These are phyloP conservation scores for Cytospora mali DNA, from an alignment of 2,329 filamentous ascomycete genomes.

Conservation along the genomic window DNA sequence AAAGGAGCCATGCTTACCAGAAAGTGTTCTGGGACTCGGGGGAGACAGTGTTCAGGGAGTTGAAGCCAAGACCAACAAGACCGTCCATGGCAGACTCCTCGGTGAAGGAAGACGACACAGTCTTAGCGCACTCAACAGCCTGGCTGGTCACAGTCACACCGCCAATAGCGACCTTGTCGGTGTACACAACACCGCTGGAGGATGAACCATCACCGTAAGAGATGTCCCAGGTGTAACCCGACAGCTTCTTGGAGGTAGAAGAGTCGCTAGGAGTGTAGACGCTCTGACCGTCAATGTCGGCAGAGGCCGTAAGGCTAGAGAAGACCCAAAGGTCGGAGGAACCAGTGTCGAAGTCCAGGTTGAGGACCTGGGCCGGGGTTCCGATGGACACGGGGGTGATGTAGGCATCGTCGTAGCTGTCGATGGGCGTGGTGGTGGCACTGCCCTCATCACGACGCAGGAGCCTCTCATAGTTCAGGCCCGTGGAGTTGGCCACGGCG, in stretches of 20 bases:
- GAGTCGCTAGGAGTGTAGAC: slow-evolving; percentile 55
- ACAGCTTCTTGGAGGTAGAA: slow-evolving; percentile 46
- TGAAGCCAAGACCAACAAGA: slow-evolving; percentile 65
- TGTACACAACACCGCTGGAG: slow-evolving; percentile 64
- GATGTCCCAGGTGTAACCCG: slow-evolving; percentile 55
- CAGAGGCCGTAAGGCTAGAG: slow-evolving; percentile 54
- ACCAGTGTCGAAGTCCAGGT: slow-evolving; percentile 69
- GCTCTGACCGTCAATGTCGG: slow-evolving; percentile 53
- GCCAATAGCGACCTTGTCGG: slow-evolving; percentile 64
- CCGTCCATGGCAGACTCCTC: slow-evolving; percentile 37
- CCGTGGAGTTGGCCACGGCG: slow-evolving; percentile 28
- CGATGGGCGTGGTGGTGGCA: slow-evolving; percentile 19
- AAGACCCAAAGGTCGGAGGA: slow-evolving; percentile 72
- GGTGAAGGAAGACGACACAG: slow-evolving; percentile 51
- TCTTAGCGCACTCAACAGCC: slow-evolving; percentile 64
- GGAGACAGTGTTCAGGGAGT: slow-evolving; percentile 58
- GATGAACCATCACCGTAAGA: slow-evolving; percentile 66
- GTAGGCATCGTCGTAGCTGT: slow-evolving; percentile 38
- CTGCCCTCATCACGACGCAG: slow-evolving; percentile 21
- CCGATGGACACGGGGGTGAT: slow-evolving; percentile 64
- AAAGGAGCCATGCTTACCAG: too few species aligned
- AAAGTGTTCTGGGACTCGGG: slow-evolving; percentile 53
- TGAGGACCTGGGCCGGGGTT: slow-evolving; percentile 52
- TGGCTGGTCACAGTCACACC: slow-evolving; percentile 60
- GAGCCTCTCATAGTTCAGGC: slow-evolving; percentile 13